Conservation (phyloP, 495 filamentous ascomycete genomes). For the Xylaria curta region DNA sequence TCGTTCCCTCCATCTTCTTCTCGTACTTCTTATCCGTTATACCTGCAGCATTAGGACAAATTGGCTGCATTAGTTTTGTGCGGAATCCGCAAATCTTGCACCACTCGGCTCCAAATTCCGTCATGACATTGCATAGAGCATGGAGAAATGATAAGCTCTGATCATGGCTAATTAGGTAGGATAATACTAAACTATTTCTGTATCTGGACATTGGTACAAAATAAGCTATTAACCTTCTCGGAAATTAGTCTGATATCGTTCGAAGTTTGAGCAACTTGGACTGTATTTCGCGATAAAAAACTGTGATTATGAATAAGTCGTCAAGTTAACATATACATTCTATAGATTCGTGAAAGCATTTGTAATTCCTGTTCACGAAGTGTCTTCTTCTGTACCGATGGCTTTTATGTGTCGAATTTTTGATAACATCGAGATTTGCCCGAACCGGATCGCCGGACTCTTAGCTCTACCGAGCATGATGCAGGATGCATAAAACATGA, state of each 20-base stretch:
- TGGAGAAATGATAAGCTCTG: not conserved
- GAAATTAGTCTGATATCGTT: not conserved
- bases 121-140: not conserved
- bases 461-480: not conserved
- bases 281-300: not conserved
- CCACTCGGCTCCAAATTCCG: not conserved
- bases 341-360: not conserved
- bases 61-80: not conserved
- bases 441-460: constrained; percentile 2
- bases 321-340: not conserved
- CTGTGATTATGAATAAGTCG: not conserved
- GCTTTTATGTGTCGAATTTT: not conserved
- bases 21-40: no score
- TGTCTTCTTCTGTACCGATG: not conserved
- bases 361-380: not conserved
- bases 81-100: not conserved
- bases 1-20: not conserved
- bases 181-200: not conserved
- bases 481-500: not conserved
- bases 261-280: not conserved
- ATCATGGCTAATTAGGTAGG: not conserved
- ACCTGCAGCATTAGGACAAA: not conserved
- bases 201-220: not conserved
- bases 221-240: not conserved
- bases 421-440: not conserved